Percentiles rank a stretch among this genome's conserved stretches.
These are phyloP conservation scores for Cladosporium sp. DNA, from an alignment of 2,329 filamentous ascomycete species.

Conservation along the genomic window DNA sequence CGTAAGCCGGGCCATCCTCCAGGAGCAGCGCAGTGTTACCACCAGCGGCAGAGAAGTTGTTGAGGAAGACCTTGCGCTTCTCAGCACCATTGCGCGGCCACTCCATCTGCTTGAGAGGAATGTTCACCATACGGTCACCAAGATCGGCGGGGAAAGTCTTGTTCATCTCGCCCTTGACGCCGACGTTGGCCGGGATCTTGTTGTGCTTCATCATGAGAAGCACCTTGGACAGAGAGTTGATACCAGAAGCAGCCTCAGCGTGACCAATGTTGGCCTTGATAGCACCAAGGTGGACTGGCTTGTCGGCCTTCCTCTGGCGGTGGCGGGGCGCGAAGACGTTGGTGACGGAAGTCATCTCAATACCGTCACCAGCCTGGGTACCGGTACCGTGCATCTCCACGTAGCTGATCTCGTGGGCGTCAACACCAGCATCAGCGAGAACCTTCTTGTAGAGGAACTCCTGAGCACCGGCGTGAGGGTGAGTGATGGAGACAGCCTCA, in stretches of 20 bases:
- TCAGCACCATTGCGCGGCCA: slow-evolving; percentile 45
- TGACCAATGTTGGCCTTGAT: slow-evolving; percentile 54
- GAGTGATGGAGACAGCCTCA: slow-evolving; percentile 76
- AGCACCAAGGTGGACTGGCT: slow-evolving; percentile 49
- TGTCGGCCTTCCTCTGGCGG: slow-evolving; percentile 44
- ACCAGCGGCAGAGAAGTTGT: slow-evolving; percentile 51
- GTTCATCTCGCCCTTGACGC: slow-evolving; percentile 53
- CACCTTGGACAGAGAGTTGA: slow-evolving; percentile 51
- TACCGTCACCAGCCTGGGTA: slow-evolving; percentile 77
- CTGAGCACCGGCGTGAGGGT: slow-evolving; percentile 74
- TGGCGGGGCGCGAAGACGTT: slow-evolving; percentile 55
- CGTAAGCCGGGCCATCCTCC: slow-evolving; percentile 45
- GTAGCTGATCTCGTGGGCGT: slow-evolving; percentile 73
- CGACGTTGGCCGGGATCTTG: slow-evolving; percentile 51
- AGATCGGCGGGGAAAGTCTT: slow-evolving; percentile 52
- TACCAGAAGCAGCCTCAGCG: slow-evolving; percentile 51
- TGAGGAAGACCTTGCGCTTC: slow-evolving; percentile 47
- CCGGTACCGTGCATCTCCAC: slow-evolving; percentile 89
- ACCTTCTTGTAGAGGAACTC: slow-evolving; percentile 65
- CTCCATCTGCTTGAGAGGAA: slow-evolving; percentile 41
- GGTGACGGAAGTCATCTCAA: slow-evolving; percentile 74
- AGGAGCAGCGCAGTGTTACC: slow-evolving; percentile 51
- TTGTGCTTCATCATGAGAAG: slow-evolving; percentile 52
- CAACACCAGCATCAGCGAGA: slow-evolving; percentile 66
- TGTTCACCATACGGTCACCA: slow-evolving; percentile 49